Conservation (phyloP, 371 early-diverging fungal species). For the Cokeromyces recurvatus region DNA sequence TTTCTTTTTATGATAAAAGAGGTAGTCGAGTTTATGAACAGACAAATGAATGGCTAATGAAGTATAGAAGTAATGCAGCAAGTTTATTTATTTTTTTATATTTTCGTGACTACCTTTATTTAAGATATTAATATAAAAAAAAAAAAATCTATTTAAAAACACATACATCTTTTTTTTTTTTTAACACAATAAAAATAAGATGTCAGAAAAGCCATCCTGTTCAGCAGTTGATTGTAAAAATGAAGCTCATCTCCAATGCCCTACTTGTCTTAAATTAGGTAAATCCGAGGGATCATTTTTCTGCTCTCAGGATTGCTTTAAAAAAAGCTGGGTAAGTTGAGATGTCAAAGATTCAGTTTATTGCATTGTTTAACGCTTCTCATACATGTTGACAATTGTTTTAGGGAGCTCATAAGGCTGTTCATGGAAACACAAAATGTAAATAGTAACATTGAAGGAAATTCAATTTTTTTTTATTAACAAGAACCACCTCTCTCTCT, state of each 20-base stretch:
- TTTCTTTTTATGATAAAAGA: too few relatives aligned
- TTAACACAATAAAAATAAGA: background rate
- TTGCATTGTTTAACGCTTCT: background rate
- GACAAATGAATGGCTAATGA: too few relatives aligned
- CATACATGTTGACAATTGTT: background rate
- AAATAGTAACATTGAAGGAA: too few relatives aligned
- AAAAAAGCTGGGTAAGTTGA: conserved; percentile 67
- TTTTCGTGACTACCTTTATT: too few relatives aligned
- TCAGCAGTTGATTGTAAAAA: conserved; percentile 54
- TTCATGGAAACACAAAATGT: conserved; percentile 35
- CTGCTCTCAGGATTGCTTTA: conserved; percentile 90
- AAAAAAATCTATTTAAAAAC: background rate
- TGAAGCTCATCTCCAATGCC: conserved; percentile 81
- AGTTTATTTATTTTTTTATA: too few relatives aligned
- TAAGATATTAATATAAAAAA: background rate
- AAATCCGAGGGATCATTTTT: conserved; percentile 65
- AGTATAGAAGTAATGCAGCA: too few relatives aligned
- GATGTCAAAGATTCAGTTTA: background rate
- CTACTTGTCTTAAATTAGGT: conserved; percentile 79
- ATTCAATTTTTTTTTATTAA: background rate
- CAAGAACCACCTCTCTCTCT: background rate
- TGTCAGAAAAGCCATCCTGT: conserved; percentile 29
- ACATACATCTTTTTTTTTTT: background rate
- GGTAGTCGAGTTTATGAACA: too few relatives aligned
- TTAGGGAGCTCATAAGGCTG: conserved; percentile 54